Percentiles rank a stretch among this genome's conserved stretches.
phyloP scores from a whole-genome alignment of 345 rosid species.

The Citrus trifoliata region DNA sequence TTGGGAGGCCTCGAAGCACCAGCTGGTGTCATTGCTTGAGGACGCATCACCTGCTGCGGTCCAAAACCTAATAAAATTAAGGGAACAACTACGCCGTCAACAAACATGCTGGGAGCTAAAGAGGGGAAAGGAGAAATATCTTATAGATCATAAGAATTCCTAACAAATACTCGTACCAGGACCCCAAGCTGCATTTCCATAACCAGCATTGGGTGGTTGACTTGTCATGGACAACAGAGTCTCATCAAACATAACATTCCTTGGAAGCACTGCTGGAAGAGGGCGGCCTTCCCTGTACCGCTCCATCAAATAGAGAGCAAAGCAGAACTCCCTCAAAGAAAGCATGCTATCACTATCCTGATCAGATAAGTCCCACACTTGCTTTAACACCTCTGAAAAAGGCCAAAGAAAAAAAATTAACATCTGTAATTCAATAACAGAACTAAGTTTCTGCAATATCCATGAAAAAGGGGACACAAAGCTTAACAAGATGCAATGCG shows the following conservation, averaged over 20 bases:
- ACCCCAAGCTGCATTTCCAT: slow-evolving; percentile 81
- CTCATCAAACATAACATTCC: slow-evolving; percentile 79
- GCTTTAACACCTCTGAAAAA: slow-evolving; percentile 85
- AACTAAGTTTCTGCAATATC: slow-evolving; percentile 8
- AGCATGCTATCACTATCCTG: slow-evolving; percentile 99
- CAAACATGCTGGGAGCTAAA: slow-evolving; percentile 13
- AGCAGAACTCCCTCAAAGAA: slow-evolving; percentile 95
- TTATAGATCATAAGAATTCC: slow-evolving; percentile 19
- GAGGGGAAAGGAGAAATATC: slow-evolving; percentile 16
- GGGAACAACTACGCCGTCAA: slow-evolving; percentile 12
- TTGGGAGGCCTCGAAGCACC: slow-evolving; percentile 71
- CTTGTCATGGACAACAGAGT: slow-evolving; percentile 83
- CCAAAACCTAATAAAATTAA: slow-evolving; percentile 52
- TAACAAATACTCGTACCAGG: slow-evolving; percentile 54
- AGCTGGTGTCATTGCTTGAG: slow-evolving; percentile 47
- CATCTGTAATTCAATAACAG: slow-evolving; percentile 9
- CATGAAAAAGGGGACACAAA: background rate
- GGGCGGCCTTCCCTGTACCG: slow-evolving; percentile 89
- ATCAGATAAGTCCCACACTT: slow-evolving; percentile 98
- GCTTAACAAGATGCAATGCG: background rate
- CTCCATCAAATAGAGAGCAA: slow-evolving; percentile 96
- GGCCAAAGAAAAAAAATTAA: slow-evolving; percentile 20
- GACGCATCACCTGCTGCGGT: slow-evolving; percentile 57
- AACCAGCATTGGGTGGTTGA: slow-evolving; percentile 47
- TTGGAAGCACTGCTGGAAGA: slow-evolving; percentile 81